Conservation (phyloP, 192 early-diverging fungal genomes). For the Rhizoclosmatium globosum region DNA sequence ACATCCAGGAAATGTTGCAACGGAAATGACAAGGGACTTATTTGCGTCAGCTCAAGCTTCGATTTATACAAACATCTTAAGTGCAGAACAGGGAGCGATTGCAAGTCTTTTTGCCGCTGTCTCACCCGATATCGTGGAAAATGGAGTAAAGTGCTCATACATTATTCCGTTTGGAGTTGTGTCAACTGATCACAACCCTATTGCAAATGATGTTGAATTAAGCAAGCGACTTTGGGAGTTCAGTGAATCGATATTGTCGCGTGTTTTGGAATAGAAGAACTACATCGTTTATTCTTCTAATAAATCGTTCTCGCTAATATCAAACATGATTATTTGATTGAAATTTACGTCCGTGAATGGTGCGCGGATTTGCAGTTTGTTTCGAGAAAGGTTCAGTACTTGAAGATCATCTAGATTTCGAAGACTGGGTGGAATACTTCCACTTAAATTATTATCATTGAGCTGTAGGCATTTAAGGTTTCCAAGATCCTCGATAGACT, state of each 20-base stretch:
- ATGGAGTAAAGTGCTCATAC: conserved; percentile 6
- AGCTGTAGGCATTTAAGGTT: no score
- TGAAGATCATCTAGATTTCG: no score
- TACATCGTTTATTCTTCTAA: no score
- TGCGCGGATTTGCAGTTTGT: no score
- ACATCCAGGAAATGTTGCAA: conserved; percentile 62
- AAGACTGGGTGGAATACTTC: no score
- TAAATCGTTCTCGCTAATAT: no score
- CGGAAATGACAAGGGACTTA: conserved; percentile 42
- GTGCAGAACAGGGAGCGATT: conserved; percentile 41
- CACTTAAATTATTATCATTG: no score
- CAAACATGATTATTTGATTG: no score
- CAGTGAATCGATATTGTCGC: neutral
- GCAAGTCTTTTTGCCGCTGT: conserved; percentile 49
- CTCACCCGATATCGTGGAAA: conserved; percentile 45
- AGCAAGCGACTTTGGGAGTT: conserved; percentile 44
- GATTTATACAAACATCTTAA: neutral
- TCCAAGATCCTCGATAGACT: neutral
- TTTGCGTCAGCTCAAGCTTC: neutral
- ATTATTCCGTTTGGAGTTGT: neutral
- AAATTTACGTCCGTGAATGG: no score
- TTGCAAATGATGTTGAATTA: conserved; percentile 26
- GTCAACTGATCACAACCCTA: neutral
- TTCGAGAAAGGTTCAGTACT: no score
- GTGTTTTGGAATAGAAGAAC: no score